Evolutionary conservation across 306 rosid genomes (phyloP), one percentile per base, ranked within the genome.

Genomic region (Betula pendula): DNA sequence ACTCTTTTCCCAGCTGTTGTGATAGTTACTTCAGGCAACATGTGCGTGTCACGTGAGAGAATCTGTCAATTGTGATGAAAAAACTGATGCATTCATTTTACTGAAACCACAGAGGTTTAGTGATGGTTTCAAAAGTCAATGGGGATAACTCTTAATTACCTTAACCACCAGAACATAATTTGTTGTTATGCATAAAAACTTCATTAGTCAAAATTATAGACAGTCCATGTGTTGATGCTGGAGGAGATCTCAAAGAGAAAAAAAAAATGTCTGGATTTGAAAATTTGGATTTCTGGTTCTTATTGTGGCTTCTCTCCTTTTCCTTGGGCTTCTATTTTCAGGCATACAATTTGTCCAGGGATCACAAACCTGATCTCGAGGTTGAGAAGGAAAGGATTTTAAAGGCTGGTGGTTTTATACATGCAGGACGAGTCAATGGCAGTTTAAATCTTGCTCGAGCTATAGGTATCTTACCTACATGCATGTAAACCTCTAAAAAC

Each of bases 361-460:
- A 95, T 83, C 99, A 95, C 97, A 95, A 95, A 77, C 99, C 97
- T 27, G 90, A 92, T 75, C 97, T 95, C 81, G 96, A 90, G 85
- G 73, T 81, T 81, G 99, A 95, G 88, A 95, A 78, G 88, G 99
- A 92, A 19, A 88, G 97, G 87, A 95, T 95, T 81, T 72, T 88
- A 71, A 92, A 88, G 87, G 97, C 97, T 79, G 97, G 97, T 62
- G 97, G 99, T 71, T 95, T 92, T 81, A 95, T 95, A 77, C 97
- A 92, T 51, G 97, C 97, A 8, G 99, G 99, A 75, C 88, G 99
- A 50, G 93, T 95, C 76, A 95, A 95, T 89, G 99, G 99, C 78
- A 92, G 96, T 85, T 84, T 95, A 85, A 92, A 92, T 88, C 97
- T 95, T 76, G 90, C 99, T 52, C 92, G 99, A 82, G 99, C 99